Conservation (phyloP, 495 filamentous ascomycete species). For the Annulohypoxylon nitens region DNA sequence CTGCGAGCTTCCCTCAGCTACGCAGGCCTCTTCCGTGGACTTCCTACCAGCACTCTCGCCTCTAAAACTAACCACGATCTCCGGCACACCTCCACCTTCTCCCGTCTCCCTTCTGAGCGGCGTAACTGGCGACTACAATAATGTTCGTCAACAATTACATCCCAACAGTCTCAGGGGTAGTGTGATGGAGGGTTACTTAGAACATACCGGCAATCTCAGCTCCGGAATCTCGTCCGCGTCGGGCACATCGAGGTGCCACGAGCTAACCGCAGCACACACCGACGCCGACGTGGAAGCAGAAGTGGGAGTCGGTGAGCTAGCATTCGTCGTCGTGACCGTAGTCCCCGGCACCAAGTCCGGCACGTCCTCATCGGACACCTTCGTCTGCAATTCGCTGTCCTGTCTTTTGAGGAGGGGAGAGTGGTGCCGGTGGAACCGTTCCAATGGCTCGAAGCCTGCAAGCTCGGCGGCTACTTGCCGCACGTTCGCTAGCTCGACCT, state of each 20-base stretch:
- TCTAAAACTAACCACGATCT: not conserved
- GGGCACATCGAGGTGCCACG: not conserved
- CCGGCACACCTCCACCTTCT: not conserved
- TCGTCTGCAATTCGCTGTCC: not conserved
- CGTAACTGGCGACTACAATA: conserved; percentile 7
- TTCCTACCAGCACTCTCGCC: not conserved
- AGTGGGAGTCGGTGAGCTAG: no score
- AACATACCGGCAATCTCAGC: conserved; percentile 11
- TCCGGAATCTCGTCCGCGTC: conserved; percentile 15
- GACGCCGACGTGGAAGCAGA: not conserved
- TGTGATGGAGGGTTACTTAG: not conserved
- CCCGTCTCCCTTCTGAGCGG: not conserved
- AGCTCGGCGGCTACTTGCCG: not conserved
- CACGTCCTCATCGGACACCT: not conserved
- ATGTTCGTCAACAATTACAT: not conserved
- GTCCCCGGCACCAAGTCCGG: not conserved
- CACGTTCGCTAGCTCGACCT: not conserved
- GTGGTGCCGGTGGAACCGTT: not conserved
- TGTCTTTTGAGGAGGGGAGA: not conserved
- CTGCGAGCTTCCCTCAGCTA: no score
- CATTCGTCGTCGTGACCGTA: no score
- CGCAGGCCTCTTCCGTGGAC: no score
- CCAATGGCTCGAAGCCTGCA: not conserved
- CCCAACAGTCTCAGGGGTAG: not conserved
- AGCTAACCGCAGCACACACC: not conserved